A percentile compares a stretch with the other conserved stretches of the same genome.
These are phyloP conservation scores for Mortierella sp. DNA, from an alignment of 371 early-diverging fungal genomes.

Conservation along the genomic window DNA sequence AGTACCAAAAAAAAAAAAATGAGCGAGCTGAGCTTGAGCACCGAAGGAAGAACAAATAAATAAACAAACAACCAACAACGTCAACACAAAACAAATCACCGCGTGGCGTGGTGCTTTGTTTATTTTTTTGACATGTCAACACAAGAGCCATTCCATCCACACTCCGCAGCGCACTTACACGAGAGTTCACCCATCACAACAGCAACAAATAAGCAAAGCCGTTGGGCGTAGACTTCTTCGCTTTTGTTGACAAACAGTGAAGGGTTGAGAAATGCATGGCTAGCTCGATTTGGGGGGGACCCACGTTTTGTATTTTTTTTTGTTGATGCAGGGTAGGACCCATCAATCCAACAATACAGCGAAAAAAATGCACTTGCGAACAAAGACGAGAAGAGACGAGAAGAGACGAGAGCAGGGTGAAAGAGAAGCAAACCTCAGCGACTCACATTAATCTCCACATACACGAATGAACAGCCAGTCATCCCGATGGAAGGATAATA, in stretches of 20 bases:
- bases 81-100: neutral
- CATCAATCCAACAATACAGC: too few species aligned
- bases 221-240: neutral
- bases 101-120: neutral
- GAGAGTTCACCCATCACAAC: neutral
- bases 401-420: too few species aligned
- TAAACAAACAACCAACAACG: neutral
- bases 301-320: too few species aligned
- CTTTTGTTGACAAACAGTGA: neutral
- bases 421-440: constrained; percentile 1
- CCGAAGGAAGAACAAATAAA: neutral
- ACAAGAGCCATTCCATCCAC: neutral
- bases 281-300: too few species aligned
- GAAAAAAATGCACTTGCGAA: neutral
- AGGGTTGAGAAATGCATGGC: too few species aligned
- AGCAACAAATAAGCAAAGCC: neutral
- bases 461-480: too few species aligned
- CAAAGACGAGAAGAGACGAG: neutral
- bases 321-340: too few species aligned
- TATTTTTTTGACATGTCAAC: neutral
- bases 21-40: neutral
- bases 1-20: too few species aligned
- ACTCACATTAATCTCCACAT: too few species aligned
- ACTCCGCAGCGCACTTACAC: constrained; percentile 2
- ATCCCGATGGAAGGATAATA: too few species aligned